phyloP scores from a whole-genome alignment of 2,329 filamentous ascomycete genomes.

The Aureobasidium sp. region DNA sequence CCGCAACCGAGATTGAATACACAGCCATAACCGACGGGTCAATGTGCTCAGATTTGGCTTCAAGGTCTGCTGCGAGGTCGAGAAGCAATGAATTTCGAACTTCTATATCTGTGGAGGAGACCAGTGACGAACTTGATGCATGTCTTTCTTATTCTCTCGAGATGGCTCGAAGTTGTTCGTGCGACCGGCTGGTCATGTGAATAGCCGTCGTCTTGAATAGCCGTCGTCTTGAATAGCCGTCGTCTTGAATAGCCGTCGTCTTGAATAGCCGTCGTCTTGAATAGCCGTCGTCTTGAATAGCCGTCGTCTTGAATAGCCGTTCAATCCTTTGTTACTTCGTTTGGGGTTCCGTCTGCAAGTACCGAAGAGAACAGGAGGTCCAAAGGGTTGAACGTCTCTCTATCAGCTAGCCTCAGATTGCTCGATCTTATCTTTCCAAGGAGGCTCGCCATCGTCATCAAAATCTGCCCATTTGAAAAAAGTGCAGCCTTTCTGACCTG shows the following conservation, averaged over 20 bases:
- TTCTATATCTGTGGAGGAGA: background rate
- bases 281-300: too few relatives aligned
- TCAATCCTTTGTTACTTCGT: background rate
- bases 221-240: too few relatives aligned
- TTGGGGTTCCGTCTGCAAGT: too few relatives aligned
- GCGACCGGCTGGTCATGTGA: background rate
- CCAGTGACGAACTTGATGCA: background rate
- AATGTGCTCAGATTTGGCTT: background rate
- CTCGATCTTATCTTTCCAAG: conserved; percentile 39
- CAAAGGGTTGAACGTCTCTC: too few relatives aligned
- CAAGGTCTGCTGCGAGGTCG: background rate
- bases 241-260: too few relatives aligned
- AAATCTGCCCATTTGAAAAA: conserved; percentile 85
- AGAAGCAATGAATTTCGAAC: background rate
- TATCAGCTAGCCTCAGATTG: background rate
- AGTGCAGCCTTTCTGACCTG: conserved; percentile 56
- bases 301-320: too few relatives aligned
- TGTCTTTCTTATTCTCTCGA: background rate
- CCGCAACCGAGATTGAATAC: background rate
- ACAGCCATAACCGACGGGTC: background rate
- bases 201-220: too few relatives aligned
- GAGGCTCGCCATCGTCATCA: conserved; percentile 74
- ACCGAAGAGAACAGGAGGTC: background rate
- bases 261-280: too few relatives aligned
- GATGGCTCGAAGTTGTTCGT: background rate